Evolutionary conservation across 2,329 filamentous ascomycete genomes (phyloP).

Genomic region (Venturiaceae sp.): DNA sequence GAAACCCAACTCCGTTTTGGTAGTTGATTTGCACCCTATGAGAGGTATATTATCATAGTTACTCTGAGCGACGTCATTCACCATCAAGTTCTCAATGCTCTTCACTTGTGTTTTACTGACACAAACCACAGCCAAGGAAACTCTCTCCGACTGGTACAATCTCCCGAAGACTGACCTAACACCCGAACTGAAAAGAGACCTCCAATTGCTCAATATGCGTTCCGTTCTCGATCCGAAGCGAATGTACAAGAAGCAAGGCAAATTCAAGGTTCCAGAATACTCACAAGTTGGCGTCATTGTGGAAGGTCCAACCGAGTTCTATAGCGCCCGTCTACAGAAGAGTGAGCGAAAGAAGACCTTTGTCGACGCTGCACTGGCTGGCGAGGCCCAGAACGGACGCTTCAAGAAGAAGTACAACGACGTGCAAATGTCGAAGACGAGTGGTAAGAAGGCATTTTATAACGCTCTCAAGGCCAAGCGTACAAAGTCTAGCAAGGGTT

Average conservation of each 20-base stretch:
- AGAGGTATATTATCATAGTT: slow-evolving; percentile 64
- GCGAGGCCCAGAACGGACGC: slow-evolving; percentile 54
- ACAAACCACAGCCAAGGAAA: slow-evolving; percentile 51
- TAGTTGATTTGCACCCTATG: slow-evolving; percentile 59
- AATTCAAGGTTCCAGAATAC: slow-evolving; percentile 65
- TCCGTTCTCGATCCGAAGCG: slow-evolving; percentile 80
- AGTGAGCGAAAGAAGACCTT: slow-evolving; percentile 83
- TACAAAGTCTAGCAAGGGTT: slow-evolving; percentile 15
- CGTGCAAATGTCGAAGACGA: slow-evolving; percentile 72
- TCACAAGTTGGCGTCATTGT: slow-evolving; percentile 84
- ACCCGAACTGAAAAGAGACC: slow-evolving; percentile 75
- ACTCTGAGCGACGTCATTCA: slow-evolving; percentile 47
- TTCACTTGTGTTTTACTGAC: slow-evolving; percentile 11
- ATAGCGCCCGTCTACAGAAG: slow-evolving; percentile 68
- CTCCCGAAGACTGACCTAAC: slow-evolving; percentile 78
- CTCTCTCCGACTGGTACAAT: slow-evolving; percentile 79
- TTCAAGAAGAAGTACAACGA: slow-evolving; percentile 84
- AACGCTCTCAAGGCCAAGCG: slow-evolving; percentile 62
- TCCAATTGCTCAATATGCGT: slow-evolving; percentile 84
- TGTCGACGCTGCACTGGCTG: slow-evolving; percentile 70
- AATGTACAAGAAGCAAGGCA: slow-evolving; percentile 83
- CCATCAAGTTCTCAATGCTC: slow-evolving; percentile 9
- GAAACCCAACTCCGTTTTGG: slow-evolving; percentile 71
- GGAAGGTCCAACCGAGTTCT: slow-evolving; percentile 81
- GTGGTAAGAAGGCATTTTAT: slow-evolving; percentile 84